Evolutionary conservation across 257 asterid genomes (phyloP), one percentile per base, ranked within the genome.

Genomic region (Jacaranda copaia): DNA sequence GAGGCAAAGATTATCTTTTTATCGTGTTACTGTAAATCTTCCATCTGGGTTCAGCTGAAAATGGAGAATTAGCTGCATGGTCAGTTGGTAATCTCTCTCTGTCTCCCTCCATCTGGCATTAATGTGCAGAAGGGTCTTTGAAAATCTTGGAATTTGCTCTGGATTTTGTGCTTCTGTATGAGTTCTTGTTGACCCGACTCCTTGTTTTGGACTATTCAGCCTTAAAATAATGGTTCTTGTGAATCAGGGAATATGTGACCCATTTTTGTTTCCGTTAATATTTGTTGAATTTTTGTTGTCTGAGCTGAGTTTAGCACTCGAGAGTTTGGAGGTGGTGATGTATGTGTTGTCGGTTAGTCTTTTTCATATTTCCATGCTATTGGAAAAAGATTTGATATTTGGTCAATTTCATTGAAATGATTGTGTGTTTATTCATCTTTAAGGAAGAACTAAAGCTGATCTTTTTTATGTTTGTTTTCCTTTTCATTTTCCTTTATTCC

Each of bases 41-140:
- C 48, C 80, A 71, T 60, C 70, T 70, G 83, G 85, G 76, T 73
- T 78, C 77, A 46, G 81, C 77, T 83, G 84, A 68, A 53, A 72
- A 57, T 72, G 68, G 76, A 56, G 82, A 82, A 72, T 70, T 57
- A 46, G 75, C 77, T 84, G 76, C 82, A 62, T 53, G 70, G 36
- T 53, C 38, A 81, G 38, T 40, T 61, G 82, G 76, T 68, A 77
- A 70, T 25, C 57, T 74, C 71, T 70, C 80, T 75, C 76, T 16
- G 39, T 58, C 76, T 65, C 32, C 32, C 32, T 40, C 55, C 32
- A 52, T 48, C 51, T 73, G 59, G 11, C 75, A n/a, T 49, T 72
- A 59, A 49, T 52, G 58, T 51, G 73, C 36, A 12, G 36, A 19
- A 48, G 49, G 45, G 18, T 25, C 46, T 63, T 59, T 66, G 76